Evolutionary conservation across 148 eudicot species (phyloP), one percentile per base, ranked within the genome.

Genomic region (Fagopyrum tataricum): DNA sequence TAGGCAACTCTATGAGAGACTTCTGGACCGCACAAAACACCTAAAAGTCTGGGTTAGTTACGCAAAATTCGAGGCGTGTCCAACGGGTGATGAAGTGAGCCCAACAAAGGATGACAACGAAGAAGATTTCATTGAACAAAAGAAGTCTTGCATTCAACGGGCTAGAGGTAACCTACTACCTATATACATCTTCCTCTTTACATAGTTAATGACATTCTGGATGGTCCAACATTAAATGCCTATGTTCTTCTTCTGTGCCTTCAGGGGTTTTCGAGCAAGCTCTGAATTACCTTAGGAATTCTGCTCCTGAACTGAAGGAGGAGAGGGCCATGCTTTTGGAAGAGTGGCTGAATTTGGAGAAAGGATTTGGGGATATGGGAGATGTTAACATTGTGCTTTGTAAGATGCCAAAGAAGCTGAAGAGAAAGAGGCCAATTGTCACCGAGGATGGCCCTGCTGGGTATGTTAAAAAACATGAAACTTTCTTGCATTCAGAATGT

Each of bases 401-500:
- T 31, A 94, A 91, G 80, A 77, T 89, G 84, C 98, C 98, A 2
- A 94, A 94, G 90, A 94, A 94, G 76, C 93, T 94, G 68, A 94
- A 91, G 81, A 88, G 89, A 85, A 75, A 87, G 31, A 83, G 96
- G 71, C 93, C 85, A 62, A 72, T 94, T 5, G 82, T 83, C 49
- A 85, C 88, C 2, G 97, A 89, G 68, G 97, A 94, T 78, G 98
- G 97, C 75, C 89, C 96, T 37, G 80, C 93, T 39, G 93, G 62
- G 62, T 56, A 31, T 31, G 37, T 31, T 31, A 31, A 31, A 31
- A 31, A 3, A 31, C 37, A 31, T 31, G 37, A 3, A 31, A 31
- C 37, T 31, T 31, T 31, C 37, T 31, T 31, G 37, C 37, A 31
- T 31, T 31, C 37, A 31, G 37, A 31, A 31, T 31, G 1, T 31